Evolutionary conservation across 768 basidiomycete genomes (phyloP), one percentile per base, ranked within the genome.

Genomic region (Auriscalpium microsporum): DNA sequence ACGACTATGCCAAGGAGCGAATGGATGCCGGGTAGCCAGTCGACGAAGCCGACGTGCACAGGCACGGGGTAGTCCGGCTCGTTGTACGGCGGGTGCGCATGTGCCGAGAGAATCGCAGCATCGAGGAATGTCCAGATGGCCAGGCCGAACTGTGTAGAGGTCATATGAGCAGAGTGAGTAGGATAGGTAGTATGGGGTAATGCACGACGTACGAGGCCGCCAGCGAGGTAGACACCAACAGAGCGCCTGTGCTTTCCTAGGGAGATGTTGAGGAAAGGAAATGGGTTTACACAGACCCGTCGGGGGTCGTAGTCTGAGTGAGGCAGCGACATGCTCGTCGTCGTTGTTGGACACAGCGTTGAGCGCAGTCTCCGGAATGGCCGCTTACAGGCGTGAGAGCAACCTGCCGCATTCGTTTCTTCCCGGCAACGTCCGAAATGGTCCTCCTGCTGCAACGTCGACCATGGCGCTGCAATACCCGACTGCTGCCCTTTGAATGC

Each of bases 1-100:
- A 96, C 77, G 59, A 97, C 71, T 78, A 94, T 93, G 17, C 95
- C 96, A 11, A 98, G 72, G 34, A 96, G 79, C 8, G 91, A 92
- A 71, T 87, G 93, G 62, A 98, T 82, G 19, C 94, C 95, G 0
- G 95, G 93, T n/a, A 96, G 75, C 96, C 96, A 99, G 75, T 98
- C 96, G 54, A 92, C 84, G 67, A 97, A 96, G 11, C 80, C 74
- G 68, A 99, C 90, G 64, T 92, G 92, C 11, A 88, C 82, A 9
- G 85, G 86, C 1, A 82, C 75, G 0, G 83, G 80, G 51, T 83
- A 76, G 62, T 86, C 78, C 2, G 87, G 86, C 4, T 84, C 78
- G 40, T 81, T 85, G 59, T 80, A 80, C 3, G 90, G 88, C 1
- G 89, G 72, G 53, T 80, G 82, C 0, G 92, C 90, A 63, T 95